Conservation (phyloP, 176 grass and related monocot species). For the Puccinellia tenuiflora region DNA sequence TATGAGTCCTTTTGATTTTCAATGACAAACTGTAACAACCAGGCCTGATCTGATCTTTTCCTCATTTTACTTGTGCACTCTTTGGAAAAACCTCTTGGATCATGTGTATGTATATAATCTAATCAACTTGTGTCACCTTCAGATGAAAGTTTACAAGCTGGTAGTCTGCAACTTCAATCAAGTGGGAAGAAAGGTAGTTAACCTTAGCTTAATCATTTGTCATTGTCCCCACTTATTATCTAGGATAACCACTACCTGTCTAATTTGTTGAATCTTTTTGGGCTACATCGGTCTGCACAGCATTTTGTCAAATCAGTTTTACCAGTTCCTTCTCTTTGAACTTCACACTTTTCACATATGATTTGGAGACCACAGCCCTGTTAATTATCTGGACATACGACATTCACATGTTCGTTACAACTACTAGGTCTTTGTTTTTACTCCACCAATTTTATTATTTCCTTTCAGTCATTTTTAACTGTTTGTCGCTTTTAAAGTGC, state of each 20-base stretch:
- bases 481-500: neutral
- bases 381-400: neutral
- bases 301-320: neutral
- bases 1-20: neutral
- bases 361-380: neutral
- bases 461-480: neutral
- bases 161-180: neutral
- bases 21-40: too few species aligned
- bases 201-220: neutral
- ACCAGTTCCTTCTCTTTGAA: neutral
- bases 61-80: neutral
- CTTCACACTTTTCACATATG: neutral
- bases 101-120: neutral
- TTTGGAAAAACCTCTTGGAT: neutral
- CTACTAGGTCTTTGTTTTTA: neutral
- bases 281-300: neutral
- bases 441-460: neutral
- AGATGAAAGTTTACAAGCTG: constrained; percentile 4
- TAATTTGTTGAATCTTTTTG: neutral
- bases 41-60: too few species aligned
- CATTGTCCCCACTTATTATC: neutral
- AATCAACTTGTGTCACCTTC: neutral
- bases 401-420: neutral
- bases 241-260: neutral
- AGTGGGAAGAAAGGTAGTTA: neutral